phyloP scores from a whole-genome alignment of 2,329 filamentous ascomycete genomes.

The Escovopsis weberi region DNA sequence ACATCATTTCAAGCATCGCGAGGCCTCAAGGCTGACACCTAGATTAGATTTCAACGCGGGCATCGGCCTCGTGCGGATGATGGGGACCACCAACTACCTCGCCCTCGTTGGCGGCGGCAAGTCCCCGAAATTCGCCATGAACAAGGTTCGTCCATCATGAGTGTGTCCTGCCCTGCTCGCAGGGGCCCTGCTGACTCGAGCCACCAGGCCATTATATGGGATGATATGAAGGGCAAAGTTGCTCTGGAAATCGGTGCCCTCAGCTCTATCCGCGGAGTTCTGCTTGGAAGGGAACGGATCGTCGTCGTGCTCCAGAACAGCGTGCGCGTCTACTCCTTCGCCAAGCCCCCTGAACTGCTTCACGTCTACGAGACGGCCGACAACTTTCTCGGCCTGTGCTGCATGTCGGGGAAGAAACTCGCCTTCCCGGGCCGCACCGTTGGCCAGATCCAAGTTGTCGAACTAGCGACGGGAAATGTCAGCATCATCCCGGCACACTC shows the following conservation, averaged over 20 bases:
- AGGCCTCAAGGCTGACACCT: not conserved
- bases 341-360: conserved; percentile 53
- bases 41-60: conserved; percentile 61
- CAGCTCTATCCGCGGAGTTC: conserved; percentile 66
- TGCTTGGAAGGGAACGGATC: conserved; percentile 61
- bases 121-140: conserved; percentile 72
- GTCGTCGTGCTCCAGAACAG: conserved; percentile 71
- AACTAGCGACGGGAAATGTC: conserved; percentile 63
- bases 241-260: conserved; percentile 69
- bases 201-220: conserved; percentile 68
- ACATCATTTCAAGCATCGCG: not conserved
- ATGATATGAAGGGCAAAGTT: conserved; percentile 61
- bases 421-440: conserved; percentile 77
- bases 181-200: not conserved
- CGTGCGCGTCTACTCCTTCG: conserved; percentile 68
- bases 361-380: conserved; percentile 73
- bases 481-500: conserved; percentile 90
- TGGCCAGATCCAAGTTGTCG: conserved; percentile 81
- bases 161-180: not conserved
- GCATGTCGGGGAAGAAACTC: conserved; percentile 56
- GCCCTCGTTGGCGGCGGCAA: conserved; percentile 81
- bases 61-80: conserved; percentile 72
- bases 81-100: conserved; percentile 73
- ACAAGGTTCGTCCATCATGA: conserved; percentile 46
- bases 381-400: conserved; percentile 70